Base-by-base conservation (phyloP, 345 rosid genomes). In the Citrus glauca region DNA sequence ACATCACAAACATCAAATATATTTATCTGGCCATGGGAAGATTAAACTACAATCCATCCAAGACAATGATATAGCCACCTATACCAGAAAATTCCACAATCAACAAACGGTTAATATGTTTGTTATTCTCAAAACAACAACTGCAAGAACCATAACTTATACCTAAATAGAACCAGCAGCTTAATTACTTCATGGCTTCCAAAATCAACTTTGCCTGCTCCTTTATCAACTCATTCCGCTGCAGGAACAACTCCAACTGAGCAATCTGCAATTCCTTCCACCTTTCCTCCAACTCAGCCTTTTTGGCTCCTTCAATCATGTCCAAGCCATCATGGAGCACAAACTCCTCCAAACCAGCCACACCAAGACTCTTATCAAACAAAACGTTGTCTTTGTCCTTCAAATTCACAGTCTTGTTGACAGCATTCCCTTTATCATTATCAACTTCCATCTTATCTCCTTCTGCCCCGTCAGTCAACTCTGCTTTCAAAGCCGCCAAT, bases 201-300 rank as follows among this genome's bases (percentile, higher is more conserved):
- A 87, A 78, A 35, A 85, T 57, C 80, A 83, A 9, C 74, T 81
- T 79, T 17, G 90, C 78, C 22, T 85, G 74, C 8, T 78, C 81
- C 2, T 22, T 71, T 25, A 87, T 72, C 20, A 85, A 59, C 27
- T 68, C 77, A 56, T 28, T 79, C 45, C 88, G 80, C 79, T 78
- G 78, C 78, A 87, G 48, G 72, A 82, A 83, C 20, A 87, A 62
- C 80, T 76, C 82, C 72, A 80, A 59, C 74, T 81, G 82, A 50
- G 62, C 82, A 2, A 71, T 81, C 72, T 80, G 84, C 16, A 85
- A 69, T 66, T 83, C 75, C 78, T 82, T 80, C 87, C 80, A 69
- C 38, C 72, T 87, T 22, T 76, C 83, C 78, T 82, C 87, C 74
- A 87, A 53, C 72, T 80, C 80, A 13, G 9, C 78, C 77, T 77